phyloP scores from a whole-genome alignment of 306 rosid genomes.

The Senna siamea region DNA sequence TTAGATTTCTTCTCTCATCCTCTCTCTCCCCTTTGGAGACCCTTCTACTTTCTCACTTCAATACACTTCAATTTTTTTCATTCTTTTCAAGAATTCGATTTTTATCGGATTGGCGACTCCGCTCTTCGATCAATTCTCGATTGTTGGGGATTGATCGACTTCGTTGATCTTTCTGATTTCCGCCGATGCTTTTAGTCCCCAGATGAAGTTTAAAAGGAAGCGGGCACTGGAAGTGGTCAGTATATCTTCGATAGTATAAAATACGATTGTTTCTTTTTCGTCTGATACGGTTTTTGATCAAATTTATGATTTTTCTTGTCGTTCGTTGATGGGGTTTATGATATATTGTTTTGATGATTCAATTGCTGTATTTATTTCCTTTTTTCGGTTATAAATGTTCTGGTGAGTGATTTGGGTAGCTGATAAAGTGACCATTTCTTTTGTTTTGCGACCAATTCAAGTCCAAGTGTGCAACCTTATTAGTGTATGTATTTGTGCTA shows the following conservation, averaged over 20 bases:
- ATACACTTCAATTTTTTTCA: constrained; percentile 42
- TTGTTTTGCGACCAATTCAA: neutral
- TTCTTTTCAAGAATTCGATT: constrained; percentile 34
- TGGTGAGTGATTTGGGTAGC: constrained; percentile 27
- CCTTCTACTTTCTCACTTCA: constrained; percentile 32
- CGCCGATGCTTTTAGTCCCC: constrained; percentile 77
- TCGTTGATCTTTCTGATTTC: constrained; percentile 34
- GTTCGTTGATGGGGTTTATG: constrained; percentile 44
- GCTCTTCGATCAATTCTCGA: constrained; percentile 52
- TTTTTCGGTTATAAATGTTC: constrained; percentile 28
- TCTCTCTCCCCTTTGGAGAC: constrained; percentile 32
- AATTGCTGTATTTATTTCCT: neutral
- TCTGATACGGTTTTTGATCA: constrained; percentile 3
- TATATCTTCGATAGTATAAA: constrained; percentile 26
- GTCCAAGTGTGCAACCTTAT: constrained; percentile 9
- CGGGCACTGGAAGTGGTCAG: constrained; percentile 98
- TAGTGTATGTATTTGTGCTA: constrained; percentile 17
- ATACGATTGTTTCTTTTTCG: constrained; percentile 7
- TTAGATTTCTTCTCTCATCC: constrained; percentile 50
- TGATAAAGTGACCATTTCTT: constrained; percentile 25
- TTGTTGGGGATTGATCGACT: constrained; percentile 56
- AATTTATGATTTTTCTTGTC: constrained; percentile 1
- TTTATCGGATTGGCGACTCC: constrained; percentile 38
- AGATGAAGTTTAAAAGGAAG: constrained; percentile 88
- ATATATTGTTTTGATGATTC: neutral